phyloP scores from a whole-genome alignment of 768 basidiomycete genomes.

The Agrocybe praecox region DNA sequence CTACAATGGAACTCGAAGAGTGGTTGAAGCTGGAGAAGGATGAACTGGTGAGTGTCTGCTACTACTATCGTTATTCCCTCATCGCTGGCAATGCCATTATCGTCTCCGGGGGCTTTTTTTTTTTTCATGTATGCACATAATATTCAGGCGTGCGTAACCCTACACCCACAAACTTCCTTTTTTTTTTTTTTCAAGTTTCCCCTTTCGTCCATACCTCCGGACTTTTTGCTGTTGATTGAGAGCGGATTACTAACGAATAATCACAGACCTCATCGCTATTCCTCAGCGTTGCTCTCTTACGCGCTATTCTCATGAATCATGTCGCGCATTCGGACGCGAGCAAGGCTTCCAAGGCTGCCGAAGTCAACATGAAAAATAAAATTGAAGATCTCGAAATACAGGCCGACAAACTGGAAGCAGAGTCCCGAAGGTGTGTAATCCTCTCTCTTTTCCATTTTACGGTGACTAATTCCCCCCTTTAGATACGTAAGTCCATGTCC shows the following conservation, averaged over 20 bases:
- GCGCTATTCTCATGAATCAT: slow-evolving; percentile 84
- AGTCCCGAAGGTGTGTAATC: slow-evolving; percentile 67
- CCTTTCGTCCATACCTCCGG: slow-evolving; percentile 17
- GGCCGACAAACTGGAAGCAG: slow-evolving; percentile 64
- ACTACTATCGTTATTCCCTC: slow-evolving; percentile 2
- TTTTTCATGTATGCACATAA: background rate
- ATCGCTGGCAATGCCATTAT: background rate
- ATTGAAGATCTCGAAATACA: slow-evolving; percentile 65
- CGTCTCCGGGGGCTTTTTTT: background rate
- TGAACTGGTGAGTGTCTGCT: slow-evolving; percentile 58
- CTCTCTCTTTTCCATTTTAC: background rate
- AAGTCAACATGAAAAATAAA: slow-evolving; percentile 63
- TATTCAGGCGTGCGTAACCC: slow-evolving; percentile 7
- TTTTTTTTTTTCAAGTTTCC: slow-evolving; percentile 24
- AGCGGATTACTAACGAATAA: slow-evolving; percentile 11
- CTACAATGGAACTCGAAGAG: slow-evolving; percentile 74
- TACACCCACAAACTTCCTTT: slow-evolving; percentile 17
- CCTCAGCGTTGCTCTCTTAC: slow-evolving; percentile 76
- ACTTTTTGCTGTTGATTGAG: slow-evolving; percentile 4
- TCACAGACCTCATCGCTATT: slow-evolving; percentile 65
- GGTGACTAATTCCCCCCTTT: slow-evolving; percentile 5
- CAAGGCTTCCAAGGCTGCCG: slow-evolving; percentile 64
- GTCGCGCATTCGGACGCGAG: slow-evolving; percentile 77
- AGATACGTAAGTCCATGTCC: slow-evolving; percentile 75
- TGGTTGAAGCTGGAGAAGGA: slow-evolving; percentile 72